Percentiles rank a stretch among this genome's conserved stretches.
Conservation (phyloP, 106 monocot genomes). For the Xerophyta viscosa region DNA sequence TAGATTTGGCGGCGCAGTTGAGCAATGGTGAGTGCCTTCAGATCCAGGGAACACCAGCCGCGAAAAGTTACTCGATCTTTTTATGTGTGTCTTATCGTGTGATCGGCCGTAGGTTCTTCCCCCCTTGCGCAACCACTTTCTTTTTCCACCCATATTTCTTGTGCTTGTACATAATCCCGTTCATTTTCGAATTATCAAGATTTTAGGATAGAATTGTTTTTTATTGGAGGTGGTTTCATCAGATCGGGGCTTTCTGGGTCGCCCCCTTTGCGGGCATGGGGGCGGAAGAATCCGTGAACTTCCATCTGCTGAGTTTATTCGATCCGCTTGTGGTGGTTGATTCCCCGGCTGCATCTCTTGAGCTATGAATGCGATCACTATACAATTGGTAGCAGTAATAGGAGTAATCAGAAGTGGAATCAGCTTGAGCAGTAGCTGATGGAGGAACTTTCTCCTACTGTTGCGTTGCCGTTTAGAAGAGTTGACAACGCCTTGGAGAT, state of each 20-base stretch:
- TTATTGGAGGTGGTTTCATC: too few relatives aligned
- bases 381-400: slow-evolving; percentile 15
- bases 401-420: slow-evolving; percentile 17
- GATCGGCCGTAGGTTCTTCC: slow-evolving; percentile 18
- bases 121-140: slow-evolving; percentile 9
- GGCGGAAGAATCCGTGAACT: too few relatives aligned
- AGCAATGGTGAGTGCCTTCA: slow-evolving; percentile 33
- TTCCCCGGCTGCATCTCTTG: too few relatives aligned
- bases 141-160: background rate
- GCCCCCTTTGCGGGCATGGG: too few relatives aligned
- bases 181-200: background rate
- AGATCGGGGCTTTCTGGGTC: too few relatives aligned
- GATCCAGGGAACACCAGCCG: slow-evolving; percentile 39
- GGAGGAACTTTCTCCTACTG: slow-evolving; percentile 32
- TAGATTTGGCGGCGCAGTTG: background rate
- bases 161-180: slow-evolving; percentile 5
- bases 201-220: too few relatives aligned
- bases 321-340: too few relatives aligned
- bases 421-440: slow-evolving; percentile 13
- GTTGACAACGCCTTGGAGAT: slow-evolving; percentile 22
- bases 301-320: too few relatives aligned
- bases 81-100: slow-evolving; percentile 26
- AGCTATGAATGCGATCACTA: background rate
- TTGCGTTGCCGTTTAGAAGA: slow-evolving; percentile 22
- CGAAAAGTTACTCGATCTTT: slow-evolving; percentile 5